phyloP scores from a whole-genome alignment of 2,329 filamentous ascomycete genomes.

The Talaromyces rugulosus region DNA sequence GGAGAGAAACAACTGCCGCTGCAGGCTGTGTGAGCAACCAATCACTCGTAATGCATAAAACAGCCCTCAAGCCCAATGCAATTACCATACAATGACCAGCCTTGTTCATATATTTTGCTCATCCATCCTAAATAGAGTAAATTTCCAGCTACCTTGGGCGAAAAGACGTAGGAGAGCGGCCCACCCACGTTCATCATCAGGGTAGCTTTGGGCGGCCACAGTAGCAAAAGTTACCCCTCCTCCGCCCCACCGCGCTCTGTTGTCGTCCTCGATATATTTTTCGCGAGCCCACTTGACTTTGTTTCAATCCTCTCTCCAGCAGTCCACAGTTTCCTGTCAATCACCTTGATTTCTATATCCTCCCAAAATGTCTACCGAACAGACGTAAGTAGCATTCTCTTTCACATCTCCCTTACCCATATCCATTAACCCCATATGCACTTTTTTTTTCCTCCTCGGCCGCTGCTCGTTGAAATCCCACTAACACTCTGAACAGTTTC shows the following conservation, averaged over 20 bases:
- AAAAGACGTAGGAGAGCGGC: background rate
- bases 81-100: background rate
- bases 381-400: conserved; percentile 60
- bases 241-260: conserved; percentile 11
- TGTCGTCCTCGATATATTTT: conserved; percentile 8
- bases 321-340: conserved; percentile 13
- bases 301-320: conserved; percentile 3
- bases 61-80: background rate
- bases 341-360: conserved; percentile 12
- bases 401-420: conserved; percentile 3
- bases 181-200: background rate
- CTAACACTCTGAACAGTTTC: conserved; percentile 64
- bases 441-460: conserved; percentile 15
- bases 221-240: conserved; percentile 5
- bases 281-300: conserved; percentile 3
- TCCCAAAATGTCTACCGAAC: conserved; percentile 68
- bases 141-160: background rate
- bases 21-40: background rate
- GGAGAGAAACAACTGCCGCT: background rate
- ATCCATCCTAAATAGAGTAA: background rate
- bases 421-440: conserved; percentile 4
- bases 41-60: background rate
- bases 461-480: conserved; percentile 18
- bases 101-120: background rate
- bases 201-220: background rate